Conservation (phyloP, 192 early-diverging fungal genomes). For the Oehlia diaphana region DNA sequence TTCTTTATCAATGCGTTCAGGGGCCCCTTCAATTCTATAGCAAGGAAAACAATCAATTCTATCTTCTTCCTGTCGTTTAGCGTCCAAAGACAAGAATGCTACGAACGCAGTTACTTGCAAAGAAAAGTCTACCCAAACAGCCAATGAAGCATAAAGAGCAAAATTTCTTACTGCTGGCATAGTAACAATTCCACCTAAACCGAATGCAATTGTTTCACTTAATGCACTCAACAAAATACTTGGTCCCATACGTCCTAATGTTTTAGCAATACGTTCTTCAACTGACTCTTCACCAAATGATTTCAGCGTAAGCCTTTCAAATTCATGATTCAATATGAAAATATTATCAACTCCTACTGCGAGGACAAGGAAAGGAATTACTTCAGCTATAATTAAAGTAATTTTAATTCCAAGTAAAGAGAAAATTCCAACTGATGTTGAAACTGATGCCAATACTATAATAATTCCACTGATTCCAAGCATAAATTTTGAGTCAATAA, state of each 20-base stretch:
- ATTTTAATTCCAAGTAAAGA: constrained; percentile 60
- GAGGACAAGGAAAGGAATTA: constrained; percentile 67
- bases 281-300: constrained; percentile 49
- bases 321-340: constrained; percentile 66
- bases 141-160: constrained; percentile 64
- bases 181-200: constrained; percentile 57
- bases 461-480: constrained; percentile 60
- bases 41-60: constrained; percentile 59
- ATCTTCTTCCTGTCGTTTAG: constrained; percentile 51
- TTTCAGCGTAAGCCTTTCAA: constrained; percentile 44
- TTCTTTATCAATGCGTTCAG: constrained; percentile 47
- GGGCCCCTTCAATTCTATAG: constrained; percentile 42
- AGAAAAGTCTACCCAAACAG: constrained; percentile 64
- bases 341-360: constrained; percentile 73
- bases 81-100: constrained; percentile 58
- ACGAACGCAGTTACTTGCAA: constrained; percentile 65
- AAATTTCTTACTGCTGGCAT: constrained; percentile 73
- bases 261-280: constrained; percentile 57
- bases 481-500: constrained; percentile 64
- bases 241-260: constrained; percentile 61
- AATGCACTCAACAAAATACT: constrained; percentile 59
- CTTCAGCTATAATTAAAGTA: constrained; percentile 68
- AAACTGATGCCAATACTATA: constrained; percentile 61
- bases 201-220: constrained; percentile 66
- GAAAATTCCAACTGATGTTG: constrained; percentile 61